Evolutionary conservation across 2,329 filamentous ascomycete species (phyloP), one percentile per base, ranked within the genome.

Genomic region (Xenoacremonium recifei): DNA sequence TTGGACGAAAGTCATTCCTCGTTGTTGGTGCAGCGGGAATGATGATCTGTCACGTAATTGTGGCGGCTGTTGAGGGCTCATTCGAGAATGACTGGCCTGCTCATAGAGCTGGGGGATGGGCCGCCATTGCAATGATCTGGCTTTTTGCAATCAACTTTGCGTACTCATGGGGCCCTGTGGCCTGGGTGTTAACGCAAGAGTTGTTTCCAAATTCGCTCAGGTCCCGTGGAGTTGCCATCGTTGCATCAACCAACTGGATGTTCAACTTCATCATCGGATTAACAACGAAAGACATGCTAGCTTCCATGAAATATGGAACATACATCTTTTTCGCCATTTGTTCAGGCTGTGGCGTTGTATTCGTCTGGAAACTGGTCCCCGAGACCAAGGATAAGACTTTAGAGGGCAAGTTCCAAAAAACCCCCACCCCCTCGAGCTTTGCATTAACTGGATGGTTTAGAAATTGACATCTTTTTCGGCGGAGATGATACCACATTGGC

Each of bases 111-210:
- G 82, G 84, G 0, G 85, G 85, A 2, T 90, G 87, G 87, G 85
- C 84, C 0, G 83, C 75, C 6, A 70, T 76, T 3, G 67, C 60
- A 39, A 84, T 87, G 77, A 80, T 87, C 9, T 89, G 85, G 85
- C 71, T 90, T 0, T 89, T 87, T 49, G 80, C 87, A 19, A 70
- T 87, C 20, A 78, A 86, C 62, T 90, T 90, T 56, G 87, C 82
- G 20, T 89, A 27, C 13, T 9, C 9, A 0, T 90, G 85, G 85
- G 84, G 85, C 0, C 85, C 85, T 3, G 84, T 80, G 53, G 77
- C 82, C 0, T 89, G 86, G 86, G 85, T 88, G 46, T 73, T 90
- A 41, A 76, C 88, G 1, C 78, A 84, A 3, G 85, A 89, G 64
- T 80, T 90, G 31, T 90, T 83, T 81, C 86, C 85, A 0, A 65